Conservation (phyloP, 2,329 filamentous ascomycete species). For the Phoma sp. region DNA sequence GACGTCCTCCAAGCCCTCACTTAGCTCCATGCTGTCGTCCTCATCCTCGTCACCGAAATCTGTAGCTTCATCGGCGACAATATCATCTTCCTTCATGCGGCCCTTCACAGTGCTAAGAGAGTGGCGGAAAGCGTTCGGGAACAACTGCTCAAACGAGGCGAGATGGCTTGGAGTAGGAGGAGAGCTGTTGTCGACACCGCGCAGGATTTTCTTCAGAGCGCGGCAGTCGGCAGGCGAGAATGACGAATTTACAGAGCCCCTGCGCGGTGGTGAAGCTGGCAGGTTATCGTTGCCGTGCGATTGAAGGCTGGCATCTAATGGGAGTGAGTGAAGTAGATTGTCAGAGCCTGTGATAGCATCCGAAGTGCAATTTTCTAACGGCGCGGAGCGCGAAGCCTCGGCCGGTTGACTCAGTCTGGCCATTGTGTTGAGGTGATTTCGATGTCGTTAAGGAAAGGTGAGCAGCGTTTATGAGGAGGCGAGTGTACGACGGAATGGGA, state of each 20-base stretch:
- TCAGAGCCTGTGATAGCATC: not conserved
- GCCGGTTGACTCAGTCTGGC: slow-evolving; percentile 9
- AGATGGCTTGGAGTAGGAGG: not conserved
- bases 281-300: slow-evolving; percentile 1
- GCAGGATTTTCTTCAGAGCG: slow-evolving; percentile 19
- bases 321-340: slow-evolving; percentile 2
- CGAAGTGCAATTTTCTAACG: not conserved
- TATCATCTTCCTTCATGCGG: not conserved
- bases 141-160: not conserved
- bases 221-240: slow-evolving; percentile 23
- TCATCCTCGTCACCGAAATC: slow-evolving; percentile 26
- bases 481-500: not conserved
- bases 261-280: not conserved
- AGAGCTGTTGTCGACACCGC: slow-evolving; percentile 5
- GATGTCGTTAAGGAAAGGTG: not conserved
- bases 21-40: slow-evolving; percentile 28
- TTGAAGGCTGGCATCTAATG: slow-evolving; percentile 1
- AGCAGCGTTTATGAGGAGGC: not conserved
- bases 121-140: not conserved
- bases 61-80: slow-evolving; percentile 11
- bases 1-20: slow-evolving; percentile 2
- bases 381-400: not conserved
- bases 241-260: not conserved
- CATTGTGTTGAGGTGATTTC: not conserved
- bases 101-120: not conserved